Percentiles rank a stretch among this genome's conserved stretches.
phyloP scores from a whole-genome alignment of 768 basidiomycete species.

The Chalciporus piperatus region DNA sequence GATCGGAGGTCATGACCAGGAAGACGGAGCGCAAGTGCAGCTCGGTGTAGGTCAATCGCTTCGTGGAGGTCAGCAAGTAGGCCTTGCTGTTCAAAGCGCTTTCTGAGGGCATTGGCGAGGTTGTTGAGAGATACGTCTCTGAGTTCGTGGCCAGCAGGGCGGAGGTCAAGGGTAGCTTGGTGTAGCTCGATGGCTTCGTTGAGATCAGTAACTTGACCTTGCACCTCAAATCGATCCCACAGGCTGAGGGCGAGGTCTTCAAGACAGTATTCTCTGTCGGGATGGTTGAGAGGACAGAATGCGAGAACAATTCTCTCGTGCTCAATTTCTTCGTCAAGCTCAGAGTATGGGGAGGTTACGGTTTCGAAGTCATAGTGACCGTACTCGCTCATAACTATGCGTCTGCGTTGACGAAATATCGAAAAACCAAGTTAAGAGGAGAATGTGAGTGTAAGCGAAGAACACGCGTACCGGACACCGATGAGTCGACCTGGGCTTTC shows the following conservation, averaged over 20 bases:
- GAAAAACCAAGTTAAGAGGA: no score
- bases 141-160: not conserved
- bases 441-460: no score
- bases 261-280: not conserved
- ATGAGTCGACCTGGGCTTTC: no score
- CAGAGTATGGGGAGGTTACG: no score
- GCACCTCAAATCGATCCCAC: not conserved
- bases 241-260: conserved; percentile 8
- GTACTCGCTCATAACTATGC: no score
- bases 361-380: no score
- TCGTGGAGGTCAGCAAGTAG: not conserved
- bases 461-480: no score
- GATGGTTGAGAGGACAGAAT: no score
- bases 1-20: not conserved
- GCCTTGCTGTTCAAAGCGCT: not conserved
- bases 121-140: conserved; percentile 12
- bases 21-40: no score
- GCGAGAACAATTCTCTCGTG: no score
- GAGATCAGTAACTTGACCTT: conserved; percentile 1
- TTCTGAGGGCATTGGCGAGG: conserved; percentile 5
- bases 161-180: not conserved
- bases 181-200: conserved; percentile 6
- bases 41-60: conserved; percentile 7
- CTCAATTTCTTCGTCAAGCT: no score
- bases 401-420: no score